phyloP scores from a whole-genome alignment of 768 basidiomycete species.

The Tremella mesenterica region DNA sequence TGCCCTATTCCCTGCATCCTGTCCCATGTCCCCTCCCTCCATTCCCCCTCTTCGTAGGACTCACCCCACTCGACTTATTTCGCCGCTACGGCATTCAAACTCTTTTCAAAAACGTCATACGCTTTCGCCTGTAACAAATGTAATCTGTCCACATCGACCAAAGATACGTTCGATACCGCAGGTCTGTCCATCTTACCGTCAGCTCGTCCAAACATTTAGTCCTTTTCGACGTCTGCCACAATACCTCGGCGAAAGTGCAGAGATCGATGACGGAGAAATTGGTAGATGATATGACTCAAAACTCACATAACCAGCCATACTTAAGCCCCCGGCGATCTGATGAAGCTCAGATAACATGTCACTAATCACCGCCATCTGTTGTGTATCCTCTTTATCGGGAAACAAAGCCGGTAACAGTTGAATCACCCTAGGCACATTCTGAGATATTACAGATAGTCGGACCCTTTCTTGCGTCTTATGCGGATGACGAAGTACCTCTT shows the following conservation, averaged over 20 bases:
- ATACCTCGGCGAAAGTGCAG: too few relatives aligned
- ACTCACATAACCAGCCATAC: conserved; percentile 24
- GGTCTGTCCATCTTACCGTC: conserved; percentile 19
- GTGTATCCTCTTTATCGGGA: conserved; percentile 25
- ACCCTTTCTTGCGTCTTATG: neutral
- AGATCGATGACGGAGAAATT: neutral
- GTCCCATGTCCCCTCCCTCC: too few relatives aligned
- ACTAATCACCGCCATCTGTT: conserved; percentile 26
- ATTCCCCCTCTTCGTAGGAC: too few relatives aligned
- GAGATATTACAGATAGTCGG: conserved; percentile 9
- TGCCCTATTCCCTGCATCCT: too few relatives aligned
- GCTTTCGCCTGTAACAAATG: conserved; percentile 32
- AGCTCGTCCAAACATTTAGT: too few relatives aligned
- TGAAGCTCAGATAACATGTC: conserved; percentile 36
- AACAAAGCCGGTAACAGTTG: conserved; percentile 32
- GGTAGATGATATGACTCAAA: conserved; percentile 4
- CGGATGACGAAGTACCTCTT: neutral
- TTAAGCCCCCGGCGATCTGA: conserved; percentile 18
- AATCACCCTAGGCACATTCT: conserved; percentile 13
- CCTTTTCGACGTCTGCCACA: too few relatives aligned
- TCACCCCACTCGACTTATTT: too few relatives aligned
- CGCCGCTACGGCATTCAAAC: conserved; percentile 12
- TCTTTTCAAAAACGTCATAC: conserved; percentile 25
- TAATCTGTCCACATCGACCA: conserved; percentile 39
- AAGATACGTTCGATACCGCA: conserved; percentile 7